Evolutionary conservation across 768 basidiomycete species (phyloP), one percentile per base, ranked within the genome.

Genomic region (Kwoniella mangroviensis): DNA sequence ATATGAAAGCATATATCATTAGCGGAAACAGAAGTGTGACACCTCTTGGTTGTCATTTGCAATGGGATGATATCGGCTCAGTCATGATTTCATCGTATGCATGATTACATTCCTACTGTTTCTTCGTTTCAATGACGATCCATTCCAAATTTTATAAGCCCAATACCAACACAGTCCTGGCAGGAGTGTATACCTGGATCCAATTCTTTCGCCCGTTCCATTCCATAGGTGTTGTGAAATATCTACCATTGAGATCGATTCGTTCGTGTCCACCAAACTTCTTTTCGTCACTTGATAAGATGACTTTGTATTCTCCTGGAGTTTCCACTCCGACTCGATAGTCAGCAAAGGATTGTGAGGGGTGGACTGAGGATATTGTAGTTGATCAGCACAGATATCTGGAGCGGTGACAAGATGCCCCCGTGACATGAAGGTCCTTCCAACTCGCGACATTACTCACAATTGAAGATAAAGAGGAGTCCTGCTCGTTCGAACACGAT

Each of bases 131-230:
- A 34, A 34, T 34, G 6, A 7, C 34, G 34, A 34, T 42, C 34
- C 45, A 34, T 53, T 21, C 1, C 22, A 49, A 34, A 28, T 54
- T 12, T 60, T 64, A 73, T 41, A 71, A 52, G 40, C 81, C 82
- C 7, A 82, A 68, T 6, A 83, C 80, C 41, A 82, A 62, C 11
- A 75, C 79, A 13, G 80, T 81, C 26, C 82, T 66, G 26, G 68
- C 52, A 1, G 82, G 82, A 11, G 73, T 68, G 68, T 82, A 82
- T 17, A 81, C 80, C 73, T 79, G 52, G 63, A 91, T 74, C 86
- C 87, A 97, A 81, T 98, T 98, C 83, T 89, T 91, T 79, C 96
- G 87, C n/a, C 87, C 88, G 79, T 96, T 93, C 96, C 96, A 98
- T 76, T 90, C 90, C 86, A 92, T 83, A 1, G 92, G 88, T 24